A percentile compares a stretch with the other conserved stretches of the same genome.
Evolutionary conservation across 345 rosid species (phyloP).

Genomic region (Hypericum perforatum): DNA sequence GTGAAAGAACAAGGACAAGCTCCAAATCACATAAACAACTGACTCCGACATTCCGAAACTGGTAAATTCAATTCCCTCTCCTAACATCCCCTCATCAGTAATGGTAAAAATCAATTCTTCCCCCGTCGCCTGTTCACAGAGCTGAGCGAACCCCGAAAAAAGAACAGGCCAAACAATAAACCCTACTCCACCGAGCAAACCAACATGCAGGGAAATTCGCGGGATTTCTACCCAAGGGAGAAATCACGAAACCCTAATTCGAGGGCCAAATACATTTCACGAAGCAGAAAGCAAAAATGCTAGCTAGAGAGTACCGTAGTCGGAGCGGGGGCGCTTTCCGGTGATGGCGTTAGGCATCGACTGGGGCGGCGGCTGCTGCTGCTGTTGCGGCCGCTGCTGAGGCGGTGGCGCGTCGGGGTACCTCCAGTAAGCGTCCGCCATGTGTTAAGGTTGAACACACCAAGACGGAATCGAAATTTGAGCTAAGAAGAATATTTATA

Average conservation of each 20-base stretch:
- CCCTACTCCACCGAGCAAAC: too few species aligned
- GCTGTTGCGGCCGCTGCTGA: conserved; percentile 13
- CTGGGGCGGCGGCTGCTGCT: conserved; percentile 26
- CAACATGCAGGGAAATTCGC: too few species aligned
- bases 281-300: neutral
- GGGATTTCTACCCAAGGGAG: neutral
- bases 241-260: conserved; percentile 1
- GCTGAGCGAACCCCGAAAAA: too few species aligned
- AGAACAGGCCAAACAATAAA: too few species aligned
- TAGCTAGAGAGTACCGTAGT: conserved; percentile 20
- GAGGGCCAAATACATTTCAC: neutral
- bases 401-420: conserved; percentile 26
- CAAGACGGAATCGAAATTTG: neutral
- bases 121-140: too few species aligned
- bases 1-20: too few species aligned
- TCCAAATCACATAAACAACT: too few species aligned
- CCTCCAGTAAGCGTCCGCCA: conserved; percentile 54
- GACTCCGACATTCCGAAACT: too few species aligned
- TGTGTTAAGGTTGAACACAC: neutral
- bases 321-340: conserved; percentile 48
- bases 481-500: neutral
- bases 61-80: too few species aligned
- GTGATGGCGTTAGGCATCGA: conserved; percentile 17
- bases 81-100: too few species aligned
- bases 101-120: too few species aligned